Evolutionary conservation across 2,329 filamentous ascomycete genomes (phyloP), one percentile per base, ranked within the genome.

Genomic region (Xylaria digitata): DNA sequence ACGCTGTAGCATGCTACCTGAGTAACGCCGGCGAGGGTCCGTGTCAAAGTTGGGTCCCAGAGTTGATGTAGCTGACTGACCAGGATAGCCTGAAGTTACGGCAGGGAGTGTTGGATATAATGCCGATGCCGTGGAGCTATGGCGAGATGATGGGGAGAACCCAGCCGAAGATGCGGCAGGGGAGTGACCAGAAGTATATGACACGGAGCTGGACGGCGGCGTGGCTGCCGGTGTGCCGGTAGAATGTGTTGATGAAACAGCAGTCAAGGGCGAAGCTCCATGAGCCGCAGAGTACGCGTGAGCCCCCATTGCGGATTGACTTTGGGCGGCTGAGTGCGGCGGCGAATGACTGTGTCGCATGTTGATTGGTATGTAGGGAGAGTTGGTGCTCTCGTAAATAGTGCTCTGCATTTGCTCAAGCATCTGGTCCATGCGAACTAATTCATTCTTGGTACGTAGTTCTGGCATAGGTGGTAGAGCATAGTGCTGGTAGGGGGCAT

Each of bases 381-480:
- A 90, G 74, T 90, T 92, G 62, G 94, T 90, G 78, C 91, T 97
- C 82, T 98, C 96, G 78, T 98, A 98, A 55, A 98, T 93, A 52
- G 95, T 97, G 71, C 91, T 90, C 81, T 97, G 94, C 85, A 98
- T 95, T 81, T 97, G 93, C 81, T 97, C 94, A 62, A 99, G 87
- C 79, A 98, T 92, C 76, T 94, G 92, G 79, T 98, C 96, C 75
- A 98, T 94, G 78, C 97, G 94, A 78, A 97, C 84, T 49, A 99
- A 85, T 78, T 99, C 96, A 78, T 89, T 94, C 86, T 98, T 97
- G 55, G 94, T 97, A 76, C 95, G 90, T 63, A 96, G 86, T 75
- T 94, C 96, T 54, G 90, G 89, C 84, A 97, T 93, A 9, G 94
- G 89, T 61, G 96, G 93, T 66, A 97, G 85, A 69, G 93, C 93